Percentiles rank a stretch among this genome's conserved stretches.
phyloP scores from a whole-genome alignment of 2,329 filamentous ascomycete species.

The Coniochaeta prunicola region DNA sequence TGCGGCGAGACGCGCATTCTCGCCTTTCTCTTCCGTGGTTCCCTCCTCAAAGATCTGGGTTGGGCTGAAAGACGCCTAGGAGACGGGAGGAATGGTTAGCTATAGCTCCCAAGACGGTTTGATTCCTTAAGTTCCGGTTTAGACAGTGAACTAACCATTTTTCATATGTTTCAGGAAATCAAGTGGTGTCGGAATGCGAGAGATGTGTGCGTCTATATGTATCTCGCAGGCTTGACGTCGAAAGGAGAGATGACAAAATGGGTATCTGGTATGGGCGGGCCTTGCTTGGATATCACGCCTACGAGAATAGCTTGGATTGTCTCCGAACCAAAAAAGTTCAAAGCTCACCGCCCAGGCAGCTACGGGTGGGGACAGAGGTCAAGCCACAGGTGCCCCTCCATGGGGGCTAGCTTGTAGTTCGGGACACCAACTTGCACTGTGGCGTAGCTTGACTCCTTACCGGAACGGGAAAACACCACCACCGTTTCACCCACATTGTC shows the following conservation, averaged over 20 bases:
- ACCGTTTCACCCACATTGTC: background rate
- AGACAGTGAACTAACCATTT: background rate
- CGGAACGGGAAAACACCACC: background rate
- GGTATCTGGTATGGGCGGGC: background rate
- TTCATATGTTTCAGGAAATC: background rate
- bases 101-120: background rate
- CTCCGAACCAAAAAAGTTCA: background rate
- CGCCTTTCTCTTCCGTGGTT: constrained; percentile 95
- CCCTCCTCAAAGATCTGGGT: constrained; percentile 98
- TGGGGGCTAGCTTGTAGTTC: background rate
- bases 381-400: background rate
- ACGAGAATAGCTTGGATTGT: background rate
- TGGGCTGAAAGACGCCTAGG: constrained; percentile 63
- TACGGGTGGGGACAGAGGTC: background rate
- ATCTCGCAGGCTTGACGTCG: background rate
- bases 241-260: background rate
- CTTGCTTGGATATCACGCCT: background rate
- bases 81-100: constrained; percentile 2
- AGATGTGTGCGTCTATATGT: background rate
- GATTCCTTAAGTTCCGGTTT: background rate
- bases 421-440: background rate
- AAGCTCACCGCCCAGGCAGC: background rate
- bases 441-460: background rate
- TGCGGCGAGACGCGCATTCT: constrained; percentile 97
- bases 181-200: background rate